These are phyloP conservation scores for Annona squamosa DNA, from an alignment of 164 flowering plant species.

Conservation along the genomic window DNA sequence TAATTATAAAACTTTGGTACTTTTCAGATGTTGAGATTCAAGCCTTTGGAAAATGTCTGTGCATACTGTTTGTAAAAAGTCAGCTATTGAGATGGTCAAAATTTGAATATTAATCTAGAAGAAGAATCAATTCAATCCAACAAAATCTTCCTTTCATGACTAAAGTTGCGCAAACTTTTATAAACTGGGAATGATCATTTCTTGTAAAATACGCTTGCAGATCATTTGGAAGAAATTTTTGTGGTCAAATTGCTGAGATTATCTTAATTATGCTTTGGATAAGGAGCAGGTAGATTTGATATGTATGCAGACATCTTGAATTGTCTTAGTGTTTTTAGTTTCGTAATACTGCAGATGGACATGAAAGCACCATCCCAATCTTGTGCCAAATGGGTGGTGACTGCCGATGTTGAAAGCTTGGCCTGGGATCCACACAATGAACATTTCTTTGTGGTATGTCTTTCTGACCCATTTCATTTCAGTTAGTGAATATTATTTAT, in stretches of 20 bases:
- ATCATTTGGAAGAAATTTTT: background rate
- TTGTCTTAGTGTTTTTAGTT: background rate
- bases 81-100: no score
- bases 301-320: background rate
- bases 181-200: no score
- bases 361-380: slow-evolving; percentile 59
- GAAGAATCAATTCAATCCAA: no score
- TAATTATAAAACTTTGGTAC: no score
- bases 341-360: slow-evolving; percentile 47
- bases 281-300: background rate
- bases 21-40: no score
- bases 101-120: no score
- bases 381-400: slow-evolving; percentile 71
- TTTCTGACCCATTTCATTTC: background rate
- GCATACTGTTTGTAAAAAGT: no score
- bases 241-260: background rate
- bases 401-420: slow-evolving; percentile 83
- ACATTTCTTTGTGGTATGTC: slow-evolving; percentile 72
- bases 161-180: no score
- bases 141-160: no score
- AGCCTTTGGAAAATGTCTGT: no score
- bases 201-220: background rate
- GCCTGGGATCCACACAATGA: slow-evolving; percentile 93
- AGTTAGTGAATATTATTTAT: background rate
- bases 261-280: background rate